Evolutionary conservation across 2,329 filamentous ascomycete genomes (phyloP).

Genomic region (Aureobasidium mangrovei): DNA sequence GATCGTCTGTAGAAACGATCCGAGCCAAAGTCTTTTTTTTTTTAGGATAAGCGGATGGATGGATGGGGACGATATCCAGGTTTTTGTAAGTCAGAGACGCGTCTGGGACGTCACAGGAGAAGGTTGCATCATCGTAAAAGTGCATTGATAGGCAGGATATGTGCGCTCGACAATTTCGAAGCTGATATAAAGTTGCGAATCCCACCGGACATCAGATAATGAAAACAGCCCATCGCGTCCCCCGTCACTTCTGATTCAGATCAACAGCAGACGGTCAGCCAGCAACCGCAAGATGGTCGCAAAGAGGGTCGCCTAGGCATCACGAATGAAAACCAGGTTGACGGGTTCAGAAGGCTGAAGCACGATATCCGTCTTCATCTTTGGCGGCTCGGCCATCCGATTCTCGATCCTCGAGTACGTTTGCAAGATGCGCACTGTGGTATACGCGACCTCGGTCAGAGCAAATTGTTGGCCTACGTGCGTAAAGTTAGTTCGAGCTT

Average conservation of each 20-base stretch:
- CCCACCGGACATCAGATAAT: too few species aligned
- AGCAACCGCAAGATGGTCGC: background rate
- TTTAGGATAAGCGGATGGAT: too few species aligned
- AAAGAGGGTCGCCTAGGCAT: background rate
- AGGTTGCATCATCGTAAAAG: too few species aligned
- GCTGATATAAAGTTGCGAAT: background rate
- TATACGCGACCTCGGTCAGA: constrained; percentile 43
- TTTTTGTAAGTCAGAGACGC: too few species aligned
- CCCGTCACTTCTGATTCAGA: background rate
- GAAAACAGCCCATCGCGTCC: too few species aligned
- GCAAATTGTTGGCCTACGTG: constrained; percentile 40
- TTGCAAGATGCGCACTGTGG: constrained; percentile 39
- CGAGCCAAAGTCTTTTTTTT: too few species aligned
- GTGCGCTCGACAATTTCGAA: background rate
- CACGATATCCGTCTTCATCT: constrained; percentile 40
- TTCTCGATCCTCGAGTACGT: constrained; percentile 35
- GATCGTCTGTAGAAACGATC: too few species aligned
- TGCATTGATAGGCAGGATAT: too few species aligned
- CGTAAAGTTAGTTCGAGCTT: background rate
- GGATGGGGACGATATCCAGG: too few species aligned
- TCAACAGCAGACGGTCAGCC: background rate
- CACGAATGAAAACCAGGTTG: background rate
- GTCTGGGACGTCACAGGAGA: too few species aligned
- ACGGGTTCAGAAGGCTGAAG: constrained; percentile 33
- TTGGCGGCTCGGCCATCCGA: constrained; percentile 30